A percentile compares a stretch with the other conserved stretches of the same genome.
Conservation (phyloP, 495 filamentous ascomycete genomes). For the Annulohypoxylon maeteangense region DNA sequence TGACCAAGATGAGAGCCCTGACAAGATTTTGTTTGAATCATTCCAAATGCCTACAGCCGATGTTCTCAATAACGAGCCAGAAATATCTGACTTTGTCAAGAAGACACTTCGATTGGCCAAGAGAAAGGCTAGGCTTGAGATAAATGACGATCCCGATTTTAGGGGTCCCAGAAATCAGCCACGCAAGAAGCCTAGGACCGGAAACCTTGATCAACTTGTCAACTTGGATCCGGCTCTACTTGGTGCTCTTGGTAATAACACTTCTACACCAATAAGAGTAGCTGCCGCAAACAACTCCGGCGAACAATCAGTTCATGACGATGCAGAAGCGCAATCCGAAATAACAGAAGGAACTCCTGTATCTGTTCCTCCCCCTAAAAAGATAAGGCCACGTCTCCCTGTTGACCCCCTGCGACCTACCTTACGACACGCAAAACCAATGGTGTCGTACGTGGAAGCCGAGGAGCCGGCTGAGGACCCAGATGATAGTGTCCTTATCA, state of each 20-base stretch:
- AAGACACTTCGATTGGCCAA: constrained; percentile 59
- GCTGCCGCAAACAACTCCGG: neutral
- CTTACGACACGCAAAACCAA: constrained; percentile 59
- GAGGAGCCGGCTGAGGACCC: constrained; percentile 54
- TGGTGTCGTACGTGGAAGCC: constrained; percentile 52
- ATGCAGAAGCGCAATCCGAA: constrained; percentile 16
- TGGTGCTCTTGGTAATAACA: constrained; percentile 34
- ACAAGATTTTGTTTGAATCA: constrained; percentile 61
- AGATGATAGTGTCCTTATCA: constrained; percentile 49
- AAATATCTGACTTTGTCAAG: constrained; percentile 59
- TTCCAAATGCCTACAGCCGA: constrained; percentile 59
- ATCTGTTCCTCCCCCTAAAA: constrained; percentile 19
- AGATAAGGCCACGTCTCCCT: constrained; percentile 30
- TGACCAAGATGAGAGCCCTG: constrained; percentile 62
- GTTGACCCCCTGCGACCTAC: constrained; percentile 49
- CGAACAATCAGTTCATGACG: constrained; percentile 10
- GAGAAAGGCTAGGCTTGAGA: constrained; percentile 57
- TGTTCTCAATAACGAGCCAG: constrained; percentile 53
- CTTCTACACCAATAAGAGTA: constrained; percentile 30
- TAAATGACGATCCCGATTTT: constrained; percentile 61
- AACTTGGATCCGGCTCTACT: constrained; percentile 51
- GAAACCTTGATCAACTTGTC: constrained; percentile 47
- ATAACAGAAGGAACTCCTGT: constrained; percentile 27
- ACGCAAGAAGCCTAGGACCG: constrained; percentile 52
- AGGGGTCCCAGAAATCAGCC: constrained; percentile 48